Conservation (phyloP, 106 monocot genomes). For the Dendrobium chrysotoxum region DNA sequence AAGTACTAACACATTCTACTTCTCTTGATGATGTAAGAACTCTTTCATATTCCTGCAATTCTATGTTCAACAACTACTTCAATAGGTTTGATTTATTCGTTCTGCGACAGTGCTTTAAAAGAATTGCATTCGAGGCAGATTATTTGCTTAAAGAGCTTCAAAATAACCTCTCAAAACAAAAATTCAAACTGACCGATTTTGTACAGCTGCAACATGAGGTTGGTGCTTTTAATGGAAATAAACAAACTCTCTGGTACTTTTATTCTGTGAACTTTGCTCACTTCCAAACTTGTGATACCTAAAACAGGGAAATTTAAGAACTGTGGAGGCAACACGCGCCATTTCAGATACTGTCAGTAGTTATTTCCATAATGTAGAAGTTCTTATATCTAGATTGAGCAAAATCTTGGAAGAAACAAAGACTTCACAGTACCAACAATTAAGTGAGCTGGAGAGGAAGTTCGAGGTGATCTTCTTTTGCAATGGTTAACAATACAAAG, state of each 20-base stretch:
- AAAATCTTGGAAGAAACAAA: constrained; percentile 67
- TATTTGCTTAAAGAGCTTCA: constrained; percentile 57
- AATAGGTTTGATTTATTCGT: not conserved
- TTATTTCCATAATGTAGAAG: constrained; percentile 63
- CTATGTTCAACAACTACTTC: not conserved
- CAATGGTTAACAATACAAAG: not conserved
- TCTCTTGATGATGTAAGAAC: constrained; percentile 51
- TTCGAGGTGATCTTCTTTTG: constrained; percentile 50
- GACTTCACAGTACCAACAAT: constrained; percentile 43
- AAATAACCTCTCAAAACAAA: constrained; percentile 41
- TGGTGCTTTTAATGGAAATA: not conserved
- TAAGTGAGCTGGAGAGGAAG: constrained; percentile 75
- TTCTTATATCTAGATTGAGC: constrained; percentile 51
- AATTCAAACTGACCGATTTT: constrained; percentile 47
- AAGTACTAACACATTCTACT: constrained; percentile 47
- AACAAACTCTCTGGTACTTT: not conserved
- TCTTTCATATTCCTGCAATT: not conserved
- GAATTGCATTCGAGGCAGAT: constrained; percentile 47
- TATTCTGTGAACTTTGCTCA: not conserved
- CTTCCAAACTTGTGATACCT: not conserved
- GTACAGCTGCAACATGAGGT: constrained; percentile 28
- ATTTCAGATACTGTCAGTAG: constrained; percentile 58
- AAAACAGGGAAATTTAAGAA: constrained; percentile 59
- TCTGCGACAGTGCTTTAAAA: constrained; percentile 44
- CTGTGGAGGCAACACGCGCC: constrained; percentile 53